phyloP scores from a whole-genome alignment of 83 land plant genomes.

The Diphasiastrum complanatum region DNA sequence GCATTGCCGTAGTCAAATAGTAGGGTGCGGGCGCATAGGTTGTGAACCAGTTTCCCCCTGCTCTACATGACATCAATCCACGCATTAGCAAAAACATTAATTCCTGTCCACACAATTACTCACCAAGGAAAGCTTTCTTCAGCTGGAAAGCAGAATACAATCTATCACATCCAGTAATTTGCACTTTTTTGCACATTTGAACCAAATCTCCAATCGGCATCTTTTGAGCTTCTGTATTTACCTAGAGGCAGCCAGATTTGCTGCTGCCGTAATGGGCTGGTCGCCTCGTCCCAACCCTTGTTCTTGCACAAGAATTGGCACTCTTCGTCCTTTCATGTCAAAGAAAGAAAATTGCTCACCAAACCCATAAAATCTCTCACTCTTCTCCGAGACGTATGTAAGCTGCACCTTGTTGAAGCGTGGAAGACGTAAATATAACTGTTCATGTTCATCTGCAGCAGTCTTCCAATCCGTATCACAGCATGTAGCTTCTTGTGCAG shows the following conservation, averaged over 20 bases:
- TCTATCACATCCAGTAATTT: no score
- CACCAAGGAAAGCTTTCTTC: not conserved
- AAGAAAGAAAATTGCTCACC: constrained; percentile 90
- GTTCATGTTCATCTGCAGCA: constrained; percentile 18
- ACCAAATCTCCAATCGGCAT: no score
- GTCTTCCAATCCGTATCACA: not conserved
- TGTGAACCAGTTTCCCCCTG: constrained; percentile 81
- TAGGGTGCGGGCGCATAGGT: constrained; percentile 88
- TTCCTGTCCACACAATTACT: not conserved
- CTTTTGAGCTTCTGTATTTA: constrained; percentile 22
- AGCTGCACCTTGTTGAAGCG: constrained; percentile 58
- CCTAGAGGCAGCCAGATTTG: constrained; percentile 84
- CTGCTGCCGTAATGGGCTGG: constrained; percentile 91
- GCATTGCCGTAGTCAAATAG: constrained; percentile 80
- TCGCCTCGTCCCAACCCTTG: constrained; percentile 96
- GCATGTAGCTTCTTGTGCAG: no score
- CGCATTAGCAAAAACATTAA: not conserved
- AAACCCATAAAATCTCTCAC: constrained; percentile 77
- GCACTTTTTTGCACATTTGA: not conserved
- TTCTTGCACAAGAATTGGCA: constrained; percentile 91
- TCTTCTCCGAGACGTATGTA: constrained; percentile 54
- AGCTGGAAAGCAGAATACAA: not conserved
- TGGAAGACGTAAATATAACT: not conserved
- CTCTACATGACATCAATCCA: constrained; percentile 33
- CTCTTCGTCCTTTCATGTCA: constrained; percentile 79